A percentile compares a stretch with the other conserved stretches of the same genome.
phyloP scores from a whole-genome alignment of 805 yeast genomes.

The Kuraishia piskuri region DNA sequence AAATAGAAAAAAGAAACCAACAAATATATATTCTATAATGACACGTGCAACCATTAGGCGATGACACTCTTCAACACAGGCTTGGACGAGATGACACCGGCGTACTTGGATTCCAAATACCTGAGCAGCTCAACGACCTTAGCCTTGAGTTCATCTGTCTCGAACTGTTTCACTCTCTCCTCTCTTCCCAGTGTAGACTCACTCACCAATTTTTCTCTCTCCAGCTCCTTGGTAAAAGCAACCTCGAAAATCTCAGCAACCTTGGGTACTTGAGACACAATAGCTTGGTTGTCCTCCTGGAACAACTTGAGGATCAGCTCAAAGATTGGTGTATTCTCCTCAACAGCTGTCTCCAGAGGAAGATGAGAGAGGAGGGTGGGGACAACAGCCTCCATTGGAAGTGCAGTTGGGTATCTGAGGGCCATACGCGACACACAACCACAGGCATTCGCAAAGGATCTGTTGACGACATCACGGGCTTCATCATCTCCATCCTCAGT shows the following conservation, averaged over 20 bases:
- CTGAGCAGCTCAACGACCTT: conserved; percentile 66
- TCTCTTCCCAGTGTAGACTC: conserved; percentile 84
- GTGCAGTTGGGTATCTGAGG: conserved; percentile 56
- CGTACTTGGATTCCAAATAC: conserved; percentile 55
- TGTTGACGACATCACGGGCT: conserved; percentile 66
- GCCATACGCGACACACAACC: conserved; percentile 96
- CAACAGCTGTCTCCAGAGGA: conserved; percentile 82
- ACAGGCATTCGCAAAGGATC: conserved; percentile 89
- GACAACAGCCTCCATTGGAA: conserved; percentile 71
- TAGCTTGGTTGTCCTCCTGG: conserved; percentile 48
- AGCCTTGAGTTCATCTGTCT: conserved; percentile 51
- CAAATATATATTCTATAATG: background rate
- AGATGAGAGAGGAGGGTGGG: conserved; percentile 70
- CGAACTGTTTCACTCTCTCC: conserved; percentile 74
- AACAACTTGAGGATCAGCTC: conserved; percentile 67
- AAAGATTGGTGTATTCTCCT: conserved; percentile 89
- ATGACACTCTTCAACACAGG: conserved; percentile 37
- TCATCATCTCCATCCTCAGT: conserved; percentile 67
- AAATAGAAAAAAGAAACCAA: background rate
- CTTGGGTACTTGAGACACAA: conserved; percentile 47
- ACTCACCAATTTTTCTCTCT: conserved; percentile 56
- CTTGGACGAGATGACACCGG: conserved; percentile 53
- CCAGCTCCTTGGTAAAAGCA: conserved; percentile 69
- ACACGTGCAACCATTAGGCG: conserved; percentile 9
- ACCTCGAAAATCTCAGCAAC: conserved; percentile 60